Percentiles rank a stretch among this genome's conserved stretches.
Conservation (phyloP, 2,329 filamentous ascomycete genomes). For the Juglanconis oblonga region DNA sequence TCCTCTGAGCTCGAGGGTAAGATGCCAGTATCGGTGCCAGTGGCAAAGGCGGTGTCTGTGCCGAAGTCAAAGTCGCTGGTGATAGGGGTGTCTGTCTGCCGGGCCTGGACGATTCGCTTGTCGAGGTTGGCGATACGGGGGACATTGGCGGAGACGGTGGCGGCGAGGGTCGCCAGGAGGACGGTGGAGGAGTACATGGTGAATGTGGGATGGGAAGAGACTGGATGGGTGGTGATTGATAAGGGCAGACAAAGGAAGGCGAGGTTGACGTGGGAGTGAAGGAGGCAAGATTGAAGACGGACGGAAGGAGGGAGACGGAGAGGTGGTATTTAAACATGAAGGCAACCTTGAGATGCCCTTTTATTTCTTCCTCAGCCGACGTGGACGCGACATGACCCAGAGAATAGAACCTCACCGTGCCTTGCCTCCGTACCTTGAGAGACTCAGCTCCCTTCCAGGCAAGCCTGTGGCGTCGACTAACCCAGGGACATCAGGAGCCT, state of each 20-base stretch:
- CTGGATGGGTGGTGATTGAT: too few species aligned
- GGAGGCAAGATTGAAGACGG: not conserved
- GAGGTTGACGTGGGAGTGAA: not conserved
- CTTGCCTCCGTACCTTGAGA: too few species aligned
- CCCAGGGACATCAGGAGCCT: not conserved
- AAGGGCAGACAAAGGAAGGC: not conserved
- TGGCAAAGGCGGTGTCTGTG: not conserved
- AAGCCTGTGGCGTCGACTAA: not conserved
- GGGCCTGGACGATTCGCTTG: slow-evolving; percentile 21
- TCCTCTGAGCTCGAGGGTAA: not conserved
- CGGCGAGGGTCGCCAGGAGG: slow-evolving; percentile 23
- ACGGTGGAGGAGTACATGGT: slow-evolving; percentile 25
- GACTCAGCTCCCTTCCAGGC: not conserved
- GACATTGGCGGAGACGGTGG: slow-evolving; percentile 22
- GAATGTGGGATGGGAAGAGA: not conserved
- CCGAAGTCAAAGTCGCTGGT: not conserved
- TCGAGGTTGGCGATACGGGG: slow-evolving; percentile 16
- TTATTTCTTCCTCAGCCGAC: not conserved
- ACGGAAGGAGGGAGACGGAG: not conserved
- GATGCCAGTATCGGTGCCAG: too few species aligned
- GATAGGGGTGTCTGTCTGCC: slow-evolving; percentile 22
- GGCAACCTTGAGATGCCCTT: not conserved
- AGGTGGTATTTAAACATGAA: not conserved
- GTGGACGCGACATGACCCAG: not conserved
- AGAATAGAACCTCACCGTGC: too few species aligned